A percentile compares a stretch with the other conserved stretches of the same genome.
phyloP scores from a whole-genome alignment of 148 eudicot species.

The Vaccinium darrowii region DNA sequence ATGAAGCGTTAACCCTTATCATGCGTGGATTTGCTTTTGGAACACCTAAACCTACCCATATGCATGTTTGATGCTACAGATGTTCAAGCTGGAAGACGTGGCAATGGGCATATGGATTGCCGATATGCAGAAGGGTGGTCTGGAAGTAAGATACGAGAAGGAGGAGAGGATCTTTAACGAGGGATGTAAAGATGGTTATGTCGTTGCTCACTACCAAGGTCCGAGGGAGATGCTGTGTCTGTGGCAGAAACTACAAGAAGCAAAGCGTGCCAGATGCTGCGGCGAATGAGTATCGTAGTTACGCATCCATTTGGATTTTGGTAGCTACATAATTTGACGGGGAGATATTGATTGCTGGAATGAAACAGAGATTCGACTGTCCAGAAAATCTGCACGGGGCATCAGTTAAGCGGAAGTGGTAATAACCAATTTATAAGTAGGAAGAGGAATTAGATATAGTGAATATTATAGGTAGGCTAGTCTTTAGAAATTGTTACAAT shows the following conservation, averaged over 20 bases:
- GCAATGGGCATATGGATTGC: conserved; percentile 97
- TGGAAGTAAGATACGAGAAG: conserved; percentile 63
- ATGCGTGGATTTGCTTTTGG: not conserved
- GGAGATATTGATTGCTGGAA: not conserved
- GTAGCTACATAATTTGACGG: not conserved
- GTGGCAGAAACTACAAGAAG: conserved; percentile 92
- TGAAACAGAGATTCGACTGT: conserved; percentile 1
- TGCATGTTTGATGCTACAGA: conserved; percentile 34
- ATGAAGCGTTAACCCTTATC: not conserved
- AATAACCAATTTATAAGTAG: not conserved
- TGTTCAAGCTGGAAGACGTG: conserved; percentile 98
- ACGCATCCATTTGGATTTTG: not conserved
- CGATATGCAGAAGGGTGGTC: conserved; percentile 69
- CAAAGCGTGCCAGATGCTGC: conserved; percentile 70
- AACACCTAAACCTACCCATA: conserved; percentile 5
- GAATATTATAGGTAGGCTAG: not conserved
- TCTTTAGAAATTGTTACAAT: conserved; percentile 3
- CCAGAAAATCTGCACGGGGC: not conserved
- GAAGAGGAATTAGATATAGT: not conserved
- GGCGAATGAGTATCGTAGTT: conserved; percentile 31
- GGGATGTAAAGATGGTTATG: conserved; percentile 79
- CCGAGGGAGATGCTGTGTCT: conserved; percentile 90
- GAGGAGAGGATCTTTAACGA: conserved; percentile 64
- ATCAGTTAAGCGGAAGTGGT: not conserved
- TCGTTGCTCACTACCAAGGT: conserved; percentile 90